Base-by-base conservation (phyloP, 108 stramenopile species). In the Cyclotella choctawhatcheeana region DNA sequence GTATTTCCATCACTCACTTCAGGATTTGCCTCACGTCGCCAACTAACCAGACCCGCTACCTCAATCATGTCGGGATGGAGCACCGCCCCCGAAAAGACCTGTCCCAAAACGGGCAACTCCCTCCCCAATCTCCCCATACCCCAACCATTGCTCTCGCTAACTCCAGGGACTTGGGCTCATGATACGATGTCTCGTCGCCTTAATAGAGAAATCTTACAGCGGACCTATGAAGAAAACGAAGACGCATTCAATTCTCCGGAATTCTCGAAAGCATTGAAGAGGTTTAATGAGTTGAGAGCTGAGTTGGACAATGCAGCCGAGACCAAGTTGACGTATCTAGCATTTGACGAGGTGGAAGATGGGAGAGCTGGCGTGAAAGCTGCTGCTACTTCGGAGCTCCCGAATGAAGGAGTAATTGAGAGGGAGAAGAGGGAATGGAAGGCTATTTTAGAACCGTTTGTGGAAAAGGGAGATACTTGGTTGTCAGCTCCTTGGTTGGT, bases 171-270 rank as follows among this genome's bases (percentile, higher is more conserved):
- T 50, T 98, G 98, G 98, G 97, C 98, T 0, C 76, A 97, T 64
- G 97, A 97, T 80, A 98, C 98, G 31, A 97, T 98, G 98, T 78
- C 77, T 7, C 89, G 97, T 29, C 89, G 98, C 7, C 78, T 98
- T 25, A 89, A 97, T 69, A 79, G 83, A 52, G 96, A 98, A 67
- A 98, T 97, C 48, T 66, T 98, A 25, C 85, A 93, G 56, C 82
- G 97, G 17, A 96, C 96, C 0, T 95, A 79, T 31, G 91, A 96
- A 29, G 97, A 94, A 66, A 94, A 93, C 64, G 71, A 88, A 54
- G 86, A 77, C 25, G 58, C 69, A 24, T 88, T 89, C 61, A 66
- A 82, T 53, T 54, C 79, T 2, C 78, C 87, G n/a, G 61, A 71
- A 29, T 89, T 96, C 73, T 65, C 69, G 26, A 44, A 62, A 5